These are phyloP conservation scores for Elaeagnus macrophylla DNA, from an alignment of 306 rosid genomes.

Conservation along the genomic window DNA sequence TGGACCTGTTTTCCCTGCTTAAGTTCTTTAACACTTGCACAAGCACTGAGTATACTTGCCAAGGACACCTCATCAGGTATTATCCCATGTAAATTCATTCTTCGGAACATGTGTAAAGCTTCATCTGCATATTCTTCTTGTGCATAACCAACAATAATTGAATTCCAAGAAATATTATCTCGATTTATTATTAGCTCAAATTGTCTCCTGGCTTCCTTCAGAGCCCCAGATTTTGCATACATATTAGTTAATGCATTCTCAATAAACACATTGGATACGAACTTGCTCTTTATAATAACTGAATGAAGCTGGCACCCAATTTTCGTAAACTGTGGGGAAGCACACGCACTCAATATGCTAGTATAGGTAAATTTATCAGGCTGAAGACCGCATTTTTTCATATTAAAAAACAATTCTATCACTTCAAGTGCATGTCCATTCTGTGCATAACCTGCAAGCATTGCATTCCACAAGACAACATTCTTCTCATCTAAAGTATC, in stretches of 20 bases:
- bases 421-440: conserved; percentile 39
- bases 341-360: conserved; percentile 67
- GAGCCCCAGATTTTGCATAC: conserved; percentile 71
- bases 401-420: conserved; percentile 40
- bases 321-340: conserved; percentile 35
- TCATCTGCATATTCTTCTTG: conserved; percentile 45
- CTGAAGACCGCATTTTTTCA: conserved; percentile 36
- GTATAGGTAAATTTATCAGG: conserved; percentile 77
- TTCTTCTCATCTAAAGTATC: conserved; percentile 42
- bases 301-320: conserved; percentile 62
- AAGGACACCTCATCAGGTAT: conserved; percentile 69
- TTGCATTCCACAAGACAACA: conserved; percentile 65
- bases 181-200: conserved; percentile 52
- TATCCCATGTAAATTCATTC: conserved; percentile 42
- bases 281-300: conserved; percentile 45
- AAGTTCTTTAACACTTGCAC: conserved; percentile 49
- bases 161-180: conserved; percentile 79
- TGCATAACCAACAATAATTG: conserved; percentile 71
- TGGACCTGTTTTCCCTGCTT: conserved; percentile 55
- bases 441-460: conserved; percentile 66
- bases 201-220: conserved; percentile 56
- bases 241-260: conserved; percentile 72
- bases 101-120: conserved; percentile 57
- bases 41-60: conserved; percentile 75
- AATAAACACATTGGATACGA: conserved; percentile 42